These are phyloP conservation scores for Colletotrichum musicola DNA, from an alignment of 2,329 filamentous ascomycete genomes.

Conservation along the genomic window DNA sequence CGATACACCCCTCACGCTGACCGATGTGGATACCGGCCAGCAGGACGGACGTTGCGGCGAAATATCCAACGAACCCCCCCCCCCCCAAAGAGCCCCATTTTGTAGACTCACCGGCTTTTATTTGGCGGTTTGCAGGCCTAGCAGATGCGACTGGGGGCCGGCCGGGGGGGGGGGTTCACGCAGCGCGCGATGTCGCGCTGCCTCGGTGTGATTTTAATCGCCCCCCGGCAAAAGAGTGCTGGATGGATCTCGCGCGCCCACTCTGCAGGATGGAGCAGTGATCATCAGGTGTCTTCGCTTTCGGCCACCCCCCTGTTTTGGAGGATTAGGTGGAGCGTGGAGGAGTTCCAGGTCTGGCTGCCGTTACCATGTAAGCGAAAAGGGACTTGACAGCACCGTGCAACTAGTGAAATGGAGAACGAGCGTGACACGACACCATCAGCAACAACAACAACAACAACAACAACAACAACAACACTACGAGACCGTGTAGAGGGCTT, in stretches of 20 bases:
- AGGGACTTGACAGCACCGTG: constrained; percentile 27
- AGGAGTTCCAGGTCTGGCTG: background rate
- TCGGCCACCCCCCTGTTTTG: background rate
- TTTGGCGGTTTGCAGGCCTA: constrained; percentile 4
- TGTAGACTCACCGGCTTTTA: constrained; percentile 34
- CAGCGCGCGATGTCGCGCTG: background rate
- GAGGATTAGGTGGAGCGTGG: background rate
- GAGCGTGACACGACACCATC: constrained; percentile 5
- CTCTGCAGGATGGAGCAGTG: constrained; percentile 8
- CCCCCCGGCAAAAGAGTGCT: background rate
- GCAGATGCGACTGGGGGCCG: background rate
- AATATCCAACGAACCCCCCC: constrained; percentile 3
- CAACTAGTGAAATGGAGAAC: constrained; percentile 1
- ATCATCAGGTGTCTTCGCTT: constrained; percentile 21
- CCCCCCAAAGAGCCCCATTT: constrained; percentile 19
- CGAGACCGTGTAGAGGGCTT: constrained; percentile 4
- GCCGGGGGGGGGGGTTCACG: background rate
- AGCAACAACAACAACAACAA: background rate
- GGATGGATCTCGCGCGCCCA: constrained; percentile 15
- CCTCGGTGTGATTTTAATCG: constrained; percentile 18
- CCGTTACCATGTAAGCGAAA: constrained; percentile 9
- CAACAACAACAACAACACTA: background rate
- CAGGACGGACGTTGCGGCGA: background rate
- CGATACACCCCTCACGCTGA: constrained; percentile 2
- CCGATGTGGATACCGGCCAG: constrained; percentile 19